Evolutionary conservation across 2,329 filamentous ascomycete genomes (phyloP), one percentile per base, ranked within the genome.

Genomic region (Domatiomyces catenatus): DNA sequence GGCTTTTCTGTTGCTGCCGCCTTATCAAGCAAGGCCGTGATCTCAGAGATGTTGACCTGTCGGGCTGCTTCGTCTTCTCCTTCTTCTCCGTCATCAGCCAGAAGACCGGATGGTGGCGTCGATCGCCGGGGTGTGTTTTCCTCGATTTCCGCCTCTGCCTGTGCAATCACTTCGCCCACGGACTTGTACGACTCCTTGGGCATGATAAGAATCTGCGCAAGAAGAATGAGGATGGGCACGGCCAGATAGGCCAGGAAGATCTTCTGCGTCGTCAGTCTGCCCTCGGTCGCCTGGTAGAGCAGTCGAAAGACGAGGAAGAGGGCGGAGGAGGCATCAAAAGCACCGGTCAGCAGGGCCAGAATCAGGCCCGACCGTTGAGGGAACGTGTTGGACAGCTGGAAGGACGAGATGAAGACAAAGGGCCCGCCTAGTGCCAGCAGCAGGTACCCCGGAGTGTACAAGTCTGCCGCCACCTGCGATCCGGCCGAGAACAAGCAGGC

Each of bases 361-460:
- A 93, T 86, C n/a, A 86, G 69, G 1, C 86, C 86, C 1, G 84
- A 84, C 61, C 83, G 76, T 47, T 75, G 75, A 1, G 86, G 86
- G 61, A 93, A 90, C 2, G 86, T 81, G 64, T 92, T 92, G 42
- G 84, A 87, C 42, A 92, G 76, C 63, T 92, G 86, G 66, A 90
- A 90, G 2, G 83, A 84, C 7, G 84, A 81, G 51, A 92, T 86
- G 66, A 87, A 92, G 48, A 86, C 77, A 60, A 88, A 89, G 2
- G 85, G 84, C 0, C 86, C 86, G 18, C 85, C 86, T 1, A 90
- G 72, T 0, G 85, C 83, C 6, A 92, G 73, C 50, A 86, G 79
- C 19, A 89, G 71, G 64, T 90, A 89, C 15, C 84, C 85, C 4
- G 78, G 70, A 18, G 86, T 75, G 60, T 83, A 82, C 15, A 77